A percentile compares a stretch with the other conserved stretches of the same genome.
phyloP scores from a whole-genome alignment of 371 early-diverging fungal species.

The Mortierella sp. region DNA sequence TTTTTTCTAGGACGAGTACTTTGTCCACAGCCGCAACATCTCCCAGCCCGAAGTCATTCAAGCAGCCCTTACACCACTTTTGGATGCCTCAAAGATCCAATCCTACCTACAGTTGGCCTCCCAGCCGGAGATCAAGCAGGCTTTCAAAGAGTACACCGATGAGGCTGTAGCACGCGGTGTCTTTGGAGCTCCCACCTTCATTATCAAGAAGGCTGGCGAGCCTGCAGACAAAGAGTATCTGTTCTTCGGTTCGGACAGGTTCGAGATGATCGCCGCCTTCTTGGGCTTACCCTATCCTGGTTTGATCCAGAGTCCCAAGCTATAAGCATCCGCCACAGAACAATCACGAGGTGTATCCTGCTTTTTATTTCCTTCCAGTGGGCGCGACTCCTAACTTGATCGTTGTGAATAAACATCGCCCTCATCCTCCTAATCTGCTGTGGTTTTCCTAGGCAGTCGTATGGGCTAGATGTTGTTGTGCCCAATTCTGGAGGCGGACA shows the following conservation, averaged over 20 bases:
- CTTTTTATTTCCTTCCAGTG: not conserved
- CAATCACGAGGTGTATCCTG: slow-evolving; percentile 22
- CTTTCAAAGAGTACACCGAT: slow-evolving; percentile 48
- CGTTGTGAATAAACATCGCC: too few species aligned
- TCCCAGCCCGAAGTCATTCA: slow-evolving; percentile 48
- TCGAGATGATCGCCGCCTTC: slow-evolving; percentile 57
- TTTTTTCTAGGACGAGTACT: slow-evolving; percentile 36
- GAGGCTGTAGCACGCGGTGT: slow-evolving; percentile 42
- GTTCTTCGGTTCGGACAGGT: slow-evolving; percentile 61
- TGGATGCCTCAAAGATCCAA: slow-evolving; percentile 14
- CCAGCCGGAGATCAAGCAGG: slow-evolving; percentile 35
- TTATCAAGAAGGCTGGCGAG: slow-evolving; percentile 45
- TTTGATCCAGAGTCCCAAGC: slow-evolving; percentile 10
- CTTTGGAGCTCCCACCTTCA: slow-evolving; percentile 60
- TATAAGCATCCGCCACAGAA: too few species aligned
- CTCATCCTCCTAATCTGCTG: too few species aligned
- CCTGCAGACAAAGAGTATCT: slow-evolving; percentile 45
- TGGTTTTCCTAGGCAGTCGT: too few species aligned
- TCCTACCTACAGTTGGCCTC: slow-evolving; percentile 37
- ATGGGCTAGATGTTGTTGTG: too few species aligned
- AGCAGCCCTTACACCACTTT: slow-evolving; percentile 20
- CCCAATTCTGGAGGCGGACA: too few species aligned
- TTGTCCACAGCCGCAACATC: slow-evolving; percentile 41
- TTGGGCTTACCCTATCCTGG: slow-evolving; percentile 45
- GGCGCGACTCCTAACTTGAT: too few species aligned